Evolutionary conservation across 805 yeast species (phyloP).

Genomic region (Monosporozyma aerobia): DNA sequence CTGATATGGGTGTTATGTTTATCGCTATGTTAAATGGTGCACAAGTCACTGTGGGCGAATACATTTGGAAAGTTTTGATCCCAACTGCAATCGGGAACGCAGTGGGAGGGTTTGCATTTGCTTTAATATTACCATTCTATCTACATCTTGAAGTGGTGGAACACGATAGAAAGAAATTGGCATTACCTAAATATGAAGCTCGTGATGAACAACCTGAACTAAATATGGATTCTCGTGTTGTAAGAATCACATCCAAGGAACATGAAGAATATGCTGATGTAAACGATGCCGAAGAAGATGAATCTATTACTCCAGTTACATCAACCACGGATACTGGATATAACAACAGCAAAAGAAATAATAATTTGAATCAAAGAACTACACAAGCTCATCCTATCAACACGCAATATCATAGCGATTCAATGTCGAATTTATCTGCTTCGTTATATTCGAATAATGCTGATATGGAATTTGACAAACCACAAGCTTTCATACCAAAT

Average conservation of each 20-base stretch:
- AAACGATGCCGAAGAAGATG: slow-evolving; percentile 5
- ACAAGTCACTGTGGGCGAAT: slow-evolving; percentile 49
- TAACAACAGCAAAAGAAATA: no score
- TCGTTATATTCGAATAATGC: slow-evolving; percentile 2
- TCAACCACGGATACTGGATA: neutral
- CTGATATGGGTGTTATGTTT: slow-evolving; percentile 66
- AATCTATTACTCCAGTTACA: neutral
- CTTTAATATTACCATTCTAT: slow-evolving; percentile 59
- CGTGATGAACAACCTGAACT: slow-evolving; percentile 76
- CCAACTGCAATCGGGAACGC: slow-evolving; percentile 71
- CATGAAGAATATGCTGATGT: slow-evolving; percentile 6
- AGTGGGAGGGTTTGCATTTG: slow-evolving; percentile 68
- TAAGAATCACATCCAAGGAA: slow-evolving; percentile 34
- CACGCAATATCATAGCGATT: neutral
- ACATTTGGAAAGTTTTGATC: slow-evolving; percentile 63
- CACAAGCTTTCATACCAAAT: neutral
- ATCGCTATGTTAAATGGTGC: slow-evolving; percentile 64
- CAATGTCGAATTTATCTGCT: neutral
- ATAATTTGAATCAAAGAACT: neutral
- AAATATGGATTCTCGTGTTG: slow-evolving; percentile 70
- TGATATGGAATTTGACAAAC: neutral
- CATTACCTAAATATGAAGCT: slow-evolving; percentile 60
- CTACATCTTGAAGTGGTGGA: slow-evolving; percentile 66
- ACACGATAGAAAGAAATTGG: slow-evolving; percentile 49
- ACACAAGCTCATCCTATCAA: neutral